A percentile compares a stretch with the other conserved stretches of the same genome.
Evolutionary conservation across 139 green algal genomes (phyloP).

Genomic region (Coccomyxa sp.): DNA sequence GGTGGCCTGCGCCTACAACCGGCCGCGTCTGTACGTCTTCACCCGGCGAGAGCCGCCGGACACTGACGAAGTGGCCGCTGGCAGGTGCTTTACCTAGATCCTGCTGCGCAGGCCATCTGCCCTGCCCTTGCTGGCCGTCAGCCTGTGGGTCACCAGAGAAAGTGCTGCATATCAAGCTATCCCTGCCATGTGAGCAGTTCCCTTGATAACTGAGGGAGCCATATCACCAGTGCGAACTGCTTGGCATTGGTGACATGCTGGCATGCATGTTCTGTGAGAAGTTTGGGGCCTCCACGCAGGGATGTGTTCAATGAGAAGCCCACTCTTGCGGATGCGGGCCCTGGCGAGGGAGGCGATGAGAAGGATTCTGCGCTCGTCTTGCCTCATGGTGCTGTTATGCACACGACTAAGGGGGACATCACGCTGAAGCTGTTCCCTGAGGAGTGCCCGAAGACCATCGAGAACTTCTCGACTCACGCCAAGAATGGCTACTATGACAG

Average conservation of each 20-base stretch:
- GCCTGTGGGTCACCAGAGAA: no score
- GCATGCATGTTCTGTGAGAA: no score
- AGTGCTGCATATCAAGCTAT: no score
- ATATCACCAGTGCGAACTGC: no score
- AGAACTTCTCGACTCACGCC: conserved; percentile 97
- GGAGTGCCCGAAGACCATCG: conserved; percentile 91
- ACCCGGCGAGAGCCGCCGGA: conserved; percentile 76
- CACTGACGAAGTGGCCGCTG: conserved; percentile 53
- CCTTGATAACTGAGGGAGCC: no score
- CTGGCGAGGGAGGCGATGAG: conserved; percentile 23
- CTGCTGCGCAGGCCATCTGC: background rate
- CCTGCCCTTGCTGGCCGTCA: no score
- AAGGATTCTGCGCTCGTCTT: conserved; percentile 23
- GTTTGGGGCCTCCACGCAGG: no score
- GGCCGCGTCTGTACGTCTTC: conserved; percentile 93
- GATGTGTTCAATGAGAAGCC: conserved; percentile 98
- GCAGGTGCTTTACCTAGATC: conserved; percentile 20
- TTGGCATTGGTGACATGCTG: no score
- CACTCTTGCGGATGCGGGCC: conserved; percentile 55
- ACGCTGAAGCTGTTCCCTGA: conserved; percentile 88
- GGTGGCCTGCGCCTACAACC: conserved; percentile 75
- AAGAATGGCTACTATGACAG: conserved; percentile 94
- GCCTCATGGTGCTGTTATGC: conserved; percentile 70
- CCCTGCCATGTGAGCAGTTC: no score
- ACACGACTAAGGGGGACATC: conserved; percentile 91